These are phyloP conservation scores for Schwanniomyces pseudopolymorphus DNA, from an alignment of 805 yeast species.

Conservation along the genomic window DNA sequence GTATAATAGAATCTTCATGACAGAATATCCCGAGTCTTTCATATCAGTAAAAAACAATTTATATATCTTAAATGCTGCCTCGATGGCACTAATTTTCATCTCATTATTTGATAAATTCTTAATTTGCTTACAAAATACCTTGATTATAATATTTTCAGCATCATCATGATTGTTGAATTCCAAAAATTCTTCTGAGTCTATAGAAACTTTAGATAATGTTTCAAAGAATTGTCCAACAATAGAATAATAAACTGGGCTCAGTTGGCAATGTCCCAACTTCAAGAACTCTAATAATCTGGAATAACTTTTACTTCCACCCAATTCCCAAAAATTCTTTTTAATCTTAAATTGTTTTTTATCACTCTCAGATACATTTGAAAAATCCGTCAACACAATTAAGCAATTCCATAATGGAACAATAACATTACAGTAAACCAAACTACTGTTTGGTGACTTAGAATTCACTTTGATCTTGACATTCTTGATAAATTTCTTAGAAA, in stretches of 20 bases:
- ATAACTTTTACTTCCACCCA: conserved; percentile 41
- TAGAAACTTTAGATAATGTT: conserved; percentile 9
- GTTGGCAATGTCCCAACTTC: conserved; percentile 52
- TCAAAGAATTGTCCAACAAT: conserved; percentile 22
- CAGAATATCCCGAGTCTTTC: not conserved
- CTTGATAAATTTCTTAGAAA: conserved; percentile 47
- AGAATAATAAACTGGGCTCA: conserved; percentile 50
- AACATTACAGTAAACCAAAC: conserved; percentile 44
- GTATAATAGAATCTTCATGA: conserved; percentile 1
- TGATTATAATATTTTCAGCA: conserved; percentile 16
- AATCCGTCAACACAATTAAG: conserved; percentile 39
- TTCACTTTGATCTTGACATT: conserved; percentile 36
- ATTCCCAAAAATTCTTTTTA: conserved; percentile 53
- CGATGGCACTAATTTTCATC: conserved; percentile 17
- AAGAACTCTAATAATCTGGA: conserved; percentile 48
- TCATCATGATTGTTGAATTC: conserved; percentile 17
- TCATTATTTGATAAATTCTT: conserved; percentile 11
- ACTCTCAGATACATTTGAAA: conserved; percentile 7
- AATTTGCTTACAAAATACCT: conserved; percentile 17
- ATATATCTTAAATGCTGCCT: conserved; percentile 17
- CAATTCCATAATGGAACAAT: conserved; percentile 51
- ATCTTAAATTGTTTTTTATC: conserved; percentile 16
- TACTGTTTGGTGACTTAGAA: conserved; percentile 24
- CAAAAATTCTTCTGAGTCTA: conserved; percentile 16
- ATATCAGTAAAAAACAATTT: conserved; percentile 10